Base-by-base conservation (phyloP, 345 rosid species). In the Physaria fendleri region DNA sequence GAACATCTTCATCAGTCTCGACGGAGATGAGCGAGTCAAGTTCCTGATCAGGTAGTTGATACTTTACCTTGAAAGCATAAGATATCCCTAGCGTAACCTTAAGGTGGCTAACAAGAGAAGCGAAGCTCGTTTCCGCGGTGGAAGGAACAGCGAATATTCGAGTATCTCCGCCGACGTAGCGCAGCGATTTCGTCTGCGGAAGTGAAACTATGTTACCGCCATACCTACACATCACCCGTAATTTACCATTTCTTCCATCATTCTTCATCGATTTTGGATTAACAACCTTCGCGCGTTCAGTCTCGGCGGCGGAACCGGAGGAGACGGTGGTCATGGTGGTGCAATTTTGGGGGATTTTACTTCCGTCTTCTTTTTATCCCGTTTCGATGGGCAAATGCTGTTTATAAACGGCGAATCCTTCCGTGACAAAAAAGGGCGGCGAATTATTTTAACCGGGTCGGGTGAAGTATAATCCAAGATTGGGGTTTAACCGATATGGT, bases 191-290 rank as follows among this genome's bases (percentile, higher is more conserved):
- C 47, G 69, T 56, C 41, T 74, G 59, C 24, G 80, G 83, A 5
- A 76, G 78, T 5, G 82, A 70, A 54, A 68, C 44, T 58, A 90
- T 77, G 38, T 56, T 80, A 40, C 97, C 94, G 29, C 88, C 91
- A 71, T 85, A 81, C 75, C 94, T 82, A 71, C 91, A 83, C 97
- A 90, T 87, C 29, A 90, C 76, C 1, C 89, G 85, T 38, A 87
- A 59, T 68, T 83, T 90, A 23, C 66, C 71, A 10, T 49, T 50
- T 33, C 33, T 41, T 24, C 15, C 34, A 10, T 13, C 40, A 0
- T 43, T 46, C 29, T 8, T 29, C 29, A 5, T 29, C 20, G 28
- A 47, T 5, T 14, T 42, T 21, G 65, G 54, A 4, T 56, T 53
- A 9, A 17, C 34, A 7, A 17, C 42, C n/a, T 61, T 62, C 52